These are phyloP conservation scores for Blastomyces parvus DNA, from an alignment of 2,329 filamentous ascomycete genomes.

Conservation along the genomic window DNA sequence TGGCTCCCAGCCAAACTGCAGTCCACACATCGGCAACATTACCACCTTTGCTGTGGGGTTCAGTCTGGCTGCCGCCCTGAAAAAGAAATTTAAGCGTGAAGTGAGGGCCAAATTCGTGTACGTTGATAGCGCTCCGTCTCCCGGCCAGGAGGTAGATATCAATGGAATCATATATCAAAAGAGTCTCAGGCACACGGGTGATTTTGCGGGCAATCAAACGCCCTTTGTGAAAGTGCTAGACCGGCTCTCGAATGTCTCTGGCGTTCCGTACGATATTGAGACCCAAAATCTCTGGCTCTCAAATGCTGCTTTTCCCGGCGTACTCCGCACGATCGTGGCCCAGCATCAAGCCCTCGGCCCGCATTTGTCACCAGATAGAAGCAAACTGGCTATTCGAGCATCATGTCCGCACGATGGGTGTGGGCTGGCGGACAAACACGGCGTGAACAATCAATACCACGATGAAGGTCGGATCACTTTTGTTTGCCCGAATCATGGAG, in stretches of 20 bases:
- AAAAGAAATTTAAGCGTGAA: background rate
- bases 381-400: conserved; percentile 16
- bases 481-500: background rate
- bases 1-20: background rate
- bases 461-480: background rate
- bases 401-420: conserved; percentile 13
- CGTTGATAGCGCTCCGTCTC: background rate
- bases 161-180: background rate
- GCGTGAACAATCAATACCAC: conserved; percentile 15
- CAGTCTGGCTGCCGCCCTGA: background rate
- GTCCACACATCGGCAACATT: background rate
- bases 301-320: background rate
- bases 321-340: background rate
- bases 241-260: background rate
- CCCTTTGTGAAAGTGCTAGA: background rate
- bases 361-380: background rate
- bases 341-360: background rate
- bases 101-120: background rate
- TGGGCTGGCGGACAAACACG: conserved; percentile 18
- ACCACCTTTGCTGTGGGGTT: background rate
- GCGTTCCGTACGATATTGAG: background rate
- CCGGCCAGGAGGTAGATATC: background rate
- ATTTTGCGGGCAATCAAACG: background rate
- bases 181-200: background rate
- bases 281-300: background rate